Evolutionary conservation across 225 moss, liverwort and hornwort genomes (phyloP).

Genomic region (Ulota crispa): DNA sequence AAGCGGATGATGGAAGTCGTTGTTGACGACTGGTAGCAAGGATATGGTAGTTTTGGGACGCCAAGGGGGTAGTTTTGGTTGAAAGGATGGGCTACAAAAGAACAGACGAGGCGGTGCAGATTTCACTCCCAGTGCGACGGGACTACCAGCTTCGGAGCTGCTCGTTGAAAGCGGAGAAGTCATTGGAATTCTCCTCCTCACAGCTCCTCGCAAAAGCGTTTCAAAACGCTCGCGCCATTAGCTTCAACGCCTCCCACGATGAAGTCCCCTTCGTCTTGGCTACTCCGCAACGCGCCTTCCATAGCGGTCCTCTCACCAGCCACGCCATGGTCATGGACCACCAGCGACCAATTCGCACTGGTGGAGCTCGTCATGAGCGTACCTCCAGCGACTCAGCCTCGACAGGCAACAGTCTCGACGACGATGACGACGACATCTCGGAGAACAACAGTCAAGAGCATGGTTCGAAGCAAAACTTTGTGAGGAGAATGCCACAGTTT

Average conservation of each 20-base stretch:
- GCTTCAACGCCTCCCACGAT: constrained; percentile 45
- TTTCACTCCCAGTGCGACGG: constrained; percentile 42
- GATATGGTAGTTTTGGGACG: constrained; percentile 13
- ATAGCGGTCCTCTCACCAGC: constrained; percentile 40
- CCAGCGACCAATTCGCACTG: constrained; percentile 11
- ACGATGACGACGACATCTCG: neutral
- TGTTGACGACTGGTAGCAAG: neutral
- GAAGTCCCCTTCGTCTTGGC: constrained; percentile 20
- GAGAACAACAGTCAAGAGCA: neutral
- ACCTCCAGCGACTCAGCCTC: neutral
- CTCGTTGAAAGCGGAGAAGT: constrained; percentile 13
- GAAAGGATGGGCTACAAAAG: constrained; percentile 30
- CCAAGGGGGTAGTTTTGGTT: no score
- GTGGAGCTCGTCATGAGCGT: neutral
- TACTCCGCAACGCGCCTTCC: constrained; percentile 27
- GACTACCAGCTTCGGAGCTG: constrained; percentile 53
- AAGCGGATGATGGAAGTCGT: neutral
- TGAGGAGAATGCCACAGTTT: neutral
- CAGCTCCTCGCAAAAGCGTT: constrained; percentile 34
- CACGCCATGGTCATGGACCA: constrained; percentile 15
- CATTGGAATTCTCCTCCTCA: constrained; percentile 3
- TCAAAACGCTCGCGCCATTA: constrained; percentile 40
- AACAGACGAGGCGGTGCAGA: constrained; percentile 33
- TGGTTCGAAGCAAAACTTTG: neutral
- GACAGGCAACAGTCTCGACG: constrained; percentile 3